Evolutionary conservation across 2,329 filamentous ascomycete genomes (phyloP).

Genomic region (Arthrinium puccinioides): DNA sequence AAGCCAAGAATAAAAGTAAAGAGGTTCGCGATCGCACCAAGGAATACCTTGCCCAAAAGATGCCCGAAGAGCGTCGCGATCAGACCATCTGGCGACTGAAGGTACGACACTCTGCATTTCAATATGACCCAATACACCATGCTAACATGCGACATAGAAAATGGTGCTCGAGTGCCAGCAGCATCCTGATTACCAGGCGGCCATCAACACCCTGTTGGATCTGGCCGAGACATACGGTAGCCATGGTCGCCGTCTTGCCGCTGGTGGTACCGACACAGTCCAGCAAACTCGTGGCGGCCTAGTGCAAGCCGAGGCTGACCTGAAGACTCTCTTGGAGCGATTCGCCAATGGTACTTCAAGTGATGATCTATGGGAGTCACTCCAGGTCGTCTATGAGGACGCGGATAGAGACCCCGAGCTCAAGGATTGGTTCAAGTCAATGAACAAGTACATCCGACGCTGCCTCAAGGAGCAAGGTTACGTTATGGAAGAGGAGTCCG

Average conservation of each 20-base stretch:
- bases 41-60: conserved; percentile 77
- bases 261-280: conserved; percentile 59
- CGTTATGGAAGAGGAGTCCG: conserved; percentile 75
- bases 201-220: conserved; percentile 78
- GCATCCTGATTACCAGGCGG: conserved; percentile 86
- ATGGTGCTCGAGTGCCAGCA: conserved; percentile 96
- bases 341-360: conserved; percentile 92
- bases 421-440: conserved; percentile 77
- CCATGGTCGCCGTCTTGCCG: conserved; percentile 59
- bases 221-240: conserved; percentile 79
- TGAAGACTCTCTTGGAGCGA: conserved; percentile 84
- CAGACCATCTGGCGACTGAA: conserved; percentile 86
- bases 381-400: conserved; percentile 79
- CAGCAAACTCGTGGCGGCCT: conserved; percentile 67
- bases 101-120: conserved; percentile 16
- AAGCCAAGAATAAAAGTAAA: conserved; percentile 29
- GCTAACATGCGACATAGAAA: conserved; percentile 53
- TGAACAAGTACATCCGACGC: conserved; percentile 72
- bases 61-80: conserved; percentile 87
- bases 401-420: conserved; percentile 83
- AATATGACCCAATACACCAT: too few species aligned
- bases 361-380: conserved; percentile 76
- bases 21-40: conserved; percentile 39
- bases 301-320: conserved; percentile 66
- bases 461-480: conserved; percentile 86